Percentiles rank a stretch among this genome's conserved stretches.
phyloP scores from a whole-genome alignment of 1,284 basidiomycete genomes.

The Malassezia pachydermatis region DNA sequence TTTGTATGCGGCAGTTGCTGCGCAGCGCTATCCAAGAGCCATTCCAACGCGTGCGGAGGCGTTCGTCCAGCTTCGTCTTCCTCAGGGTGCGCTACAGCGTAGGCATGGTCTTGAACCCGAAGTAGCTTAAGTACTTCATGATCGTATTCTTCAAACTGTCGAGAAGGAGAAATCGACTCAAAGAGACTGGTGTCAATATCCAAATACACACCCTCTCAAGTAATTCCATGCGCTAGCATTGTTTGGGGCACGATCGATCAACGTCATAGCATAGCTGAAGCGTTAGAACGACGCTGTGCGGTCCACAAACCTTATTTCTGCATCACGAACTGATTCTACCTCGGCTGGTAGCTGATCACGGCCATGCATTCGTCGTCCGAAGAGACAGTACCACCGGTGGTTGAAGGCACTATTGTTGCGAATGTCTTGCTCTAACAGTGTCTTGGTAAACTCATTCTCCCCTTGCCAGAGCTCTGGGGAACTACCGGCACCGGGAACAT shows the following conservation, averaged over 20 bases:
- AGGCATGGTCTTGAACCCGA: constrained; percentile 14
- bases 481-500: constrained; percentile 9
- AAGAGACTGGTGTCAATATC: neutral
- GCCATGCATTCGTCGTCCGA: constrained; percentile 39
- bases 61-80: constrained; percentile 22
- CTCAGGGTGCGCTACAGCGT: constrained; percentile 18
- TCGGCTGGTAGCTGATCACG: neutral
- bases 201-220: constrained; percentile 24
- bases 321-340: constrained; percentile 52
- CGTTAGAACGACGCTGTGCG: constrained; percentile 7
- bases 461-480: constrained; percentile 58
- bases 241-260: constrained; percentile 26
- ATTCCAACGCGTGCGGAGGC: constrained; percentile 31
- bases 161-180: neutral
- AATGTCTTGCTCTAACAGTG: constrained; percentile 65
- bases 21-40: constrained; percentile 15
- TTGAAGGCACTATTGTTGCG: constrained; percentile 98
- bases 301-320: constrained; percentile 59
- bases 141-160: neutral
- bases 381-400: constrained; percentile 88
- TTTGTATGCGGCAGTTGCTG: neutral
- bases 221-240: constrained; percentile 42
- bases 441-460: constrained; percentile 68
- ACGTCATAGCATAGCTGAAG: constrained; percentile 21
- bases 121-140: constrained; percentile 12